Conservation (phyloP, 352 stramenopile species). For the Thalassiosira oceanica region DNA sequence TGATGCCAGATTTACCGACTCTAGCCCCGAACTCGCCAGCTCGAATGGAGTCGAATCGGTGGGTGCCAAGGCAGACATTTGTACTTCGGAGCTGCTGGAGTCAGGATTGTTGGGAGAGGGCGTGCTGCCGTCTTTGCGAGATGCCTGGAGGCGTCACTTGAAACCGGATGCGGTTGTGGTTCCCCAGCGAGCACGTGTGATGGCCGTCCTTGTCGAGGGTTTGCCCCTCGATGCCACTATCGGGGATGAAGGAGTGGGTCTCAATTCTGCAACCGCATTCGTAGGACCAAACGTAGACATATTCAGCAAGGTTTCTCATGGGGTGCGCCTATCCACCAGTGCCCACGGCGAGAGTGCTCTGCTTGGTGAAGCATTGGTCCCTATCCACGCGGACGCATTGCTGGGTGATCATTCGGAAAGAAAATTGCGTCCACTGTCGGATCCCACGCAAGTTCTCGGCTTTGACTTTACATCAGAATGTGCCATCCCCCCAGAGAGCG, state of each 20-base stretch:
- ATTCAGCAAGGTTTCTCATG: slow-evolving; percentile 29
- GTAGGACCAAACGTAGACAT: slow-evolving; percentile 29
- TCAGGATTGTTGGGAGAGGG: slow-evolving; percentile 73
- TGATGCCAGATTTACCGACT: slow-evolving; percentile 13
- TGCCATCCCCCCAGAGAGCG: slow-evolving; percentile 37
- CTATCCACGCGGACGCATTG: slow-evolving; percentile 40
- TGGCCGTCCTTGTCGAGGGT: slow-evolving; percentile 53
- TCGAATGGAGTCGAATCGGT: neutral
- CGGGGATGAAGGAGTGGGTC: neutral
- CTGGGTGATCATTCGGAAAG: slow-evolving; percentile 4
- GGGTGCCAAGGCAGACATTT: slow-evolving; percentile 39
- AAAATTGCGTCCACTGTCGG: slow-evolving; percentile 27
- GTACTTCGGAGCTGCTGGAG: slow-evolving; percentile 76
- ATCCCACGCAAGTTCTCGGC: slow-evolving; percentile 51
- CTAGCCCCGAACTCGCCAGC: neutral
- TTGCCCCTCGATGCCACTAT: neutral
- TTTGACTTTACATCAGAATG: slow-evolving; percentile 61
- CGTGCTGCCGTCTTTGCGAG: slow-evolving; percentile 61
- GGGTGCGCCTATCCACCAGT: slow-evolving; percentile 24
- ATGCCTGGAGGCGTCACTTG: slow-evolving; percentile 74
- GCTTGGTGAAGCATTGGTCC: slow-evolving; percentile 18
- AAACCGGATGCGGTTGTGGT: slow-evolving; percentile 62
- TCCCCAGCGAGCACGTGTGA: slow-evolving; percentile 54
- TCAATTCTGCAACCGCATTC: slow-evolving; percentile 32
- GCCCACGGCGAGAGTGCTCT: neutral